A percentile compares a stretch with the other conserved stretches of the same genome.
These are phyloP conservation scores for Guadua angustifolia DNA, from an alignment of 176 grass and related monocot genomes.

Conservation along the genomic window DNA sequence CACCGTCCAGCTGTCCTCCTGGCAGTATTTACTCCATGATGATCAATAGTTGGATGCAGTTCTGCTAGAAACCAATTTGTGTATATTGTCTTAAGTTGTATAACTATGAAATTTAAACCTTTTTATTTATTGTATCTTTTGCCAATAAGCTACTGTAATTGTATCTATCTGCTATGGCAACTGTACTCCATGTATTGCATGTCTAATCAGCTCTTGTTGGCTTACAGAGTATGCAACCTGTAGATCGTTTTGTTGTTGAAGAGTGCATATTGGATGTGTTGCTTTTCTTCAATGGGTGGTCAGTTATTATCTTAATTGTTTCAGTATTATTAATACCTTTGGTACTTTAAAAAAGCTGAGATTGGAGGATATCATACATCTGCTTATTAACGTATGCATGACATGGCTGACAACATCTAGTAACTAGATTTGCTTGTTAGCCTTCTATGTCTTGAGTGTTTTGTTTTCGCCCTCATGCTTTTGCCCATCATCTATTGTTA, in stretches of 20 bases:
- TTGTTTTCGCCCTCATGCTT: neutral
- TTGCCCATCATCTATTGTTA: neutral
- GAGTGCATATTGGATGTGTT: constrained; percentile 97
- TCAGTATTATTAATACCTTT: constrained; percentile 18
- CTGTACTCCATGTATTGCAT: neutral
- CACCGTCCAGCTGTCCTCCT: neutral
- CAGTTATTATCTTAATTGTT: constrained; percentile 45
- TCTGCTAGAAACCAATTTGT: neutral
- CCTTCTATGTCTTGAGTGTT: neutral
- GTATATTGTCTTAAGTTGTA: neutral
- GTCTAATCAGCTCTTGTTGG: constrained; percentile 52
- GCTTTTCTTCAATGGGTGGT: constrained; percentile 99
- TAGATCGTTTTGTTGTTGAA: constrained; percentile 95
- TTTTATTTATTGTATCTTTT: constrained; percentile 3
- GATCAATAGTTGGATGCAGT: neutral
- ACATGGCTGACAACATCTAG: constrained; percentile 5
- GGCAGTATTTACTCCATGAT: too few relatives aligned
- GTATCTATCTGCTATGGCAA: neutral
- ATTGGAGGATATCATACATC: constrained; percentile 17
- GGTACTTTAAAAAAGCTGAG: neutral
- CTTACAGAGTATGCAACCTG: constrained; percentile 84
- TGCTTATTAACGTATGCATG: constrained; percentile 29
- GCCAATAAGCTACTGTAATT: neutral
- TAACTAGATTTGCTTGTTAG: constrained; percentile 27
- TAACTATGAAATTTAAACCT: neutral